Evolutionary conservation across 2,329 filamentous ascomycete genomes (phyloP).

Genomic region (Claviceps arundinis): DNA sequence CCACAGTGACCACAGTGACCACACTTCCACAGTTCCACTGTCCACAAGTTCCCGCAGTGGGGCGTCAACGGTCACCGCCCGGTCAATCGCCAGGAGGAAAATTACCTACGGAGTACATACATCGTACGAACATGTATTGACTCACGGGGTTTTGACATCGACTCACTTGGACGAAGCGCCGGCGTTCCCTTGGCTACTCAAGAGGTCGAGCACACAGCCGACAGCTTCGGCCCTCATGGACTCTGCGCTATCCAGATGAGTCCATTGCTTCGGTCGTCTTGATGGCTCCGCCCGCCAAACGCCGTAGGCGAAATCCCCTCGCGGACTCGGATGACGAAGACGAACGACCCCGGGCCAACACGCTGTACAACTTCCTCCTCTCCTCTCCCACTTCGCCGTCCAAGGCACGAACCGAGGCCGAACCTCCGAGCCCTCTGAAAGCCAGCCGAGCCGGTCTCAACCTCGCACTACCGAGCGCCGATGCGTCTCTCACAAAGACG

Average conservation of each 20-base stretch:
- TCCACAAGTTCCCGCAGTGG: too few species aligned
- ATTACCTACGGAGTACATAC: too few species aligned
- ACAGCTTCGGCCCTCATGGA: slow-evolving; percentile 9
- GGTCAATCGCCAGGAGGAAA: too few species aligned
- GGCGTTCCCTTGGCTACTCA: not conserved
- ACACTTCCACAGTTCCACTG: too few species aligned
- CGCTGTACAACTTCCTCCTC: slow-evolving; percentile 38
- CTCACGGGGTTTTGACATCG: not conserved
- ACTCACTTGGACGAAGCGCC: not conserved
- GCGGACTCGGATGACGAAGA: slow-evolving; percentile 37
- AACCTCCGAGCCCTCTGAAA: slow-evolving; percentile 30
- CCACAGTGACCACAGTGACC: too few species aligned
- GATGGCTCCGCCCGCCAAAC: slow-evolving; percentile 47
- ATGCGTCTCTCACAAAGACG: slow-evolving; percentile 12
- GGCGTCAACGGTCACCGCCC: too few species aligned
- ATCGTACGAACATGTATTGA: not conserved
- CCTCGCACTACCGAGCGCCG: slow-evolving; percentile 3
- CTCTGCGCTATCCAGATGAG: slow-evolving; percentile 15
- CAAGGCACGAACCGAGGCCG: slow-evolving; percentile 18
- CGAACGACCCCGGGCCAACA: slow-evolving; percentile 29
- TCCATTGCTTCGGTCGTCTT: slow-evolving; percentile 15
- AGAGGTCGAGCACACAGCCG: not conserved
- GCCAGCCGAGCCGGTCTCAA: slow-evolving; percentile 8
- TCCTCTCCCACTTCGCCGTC: slow-evolving; percentile 35
- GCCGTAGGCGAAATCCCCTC: slow-evolving; percentile 43